These are phyloP conservation scores for Rhodotorula babjevae DNA, from an alignment of 768 basidiomycete species.

Conservation along the genomic window DNA sequence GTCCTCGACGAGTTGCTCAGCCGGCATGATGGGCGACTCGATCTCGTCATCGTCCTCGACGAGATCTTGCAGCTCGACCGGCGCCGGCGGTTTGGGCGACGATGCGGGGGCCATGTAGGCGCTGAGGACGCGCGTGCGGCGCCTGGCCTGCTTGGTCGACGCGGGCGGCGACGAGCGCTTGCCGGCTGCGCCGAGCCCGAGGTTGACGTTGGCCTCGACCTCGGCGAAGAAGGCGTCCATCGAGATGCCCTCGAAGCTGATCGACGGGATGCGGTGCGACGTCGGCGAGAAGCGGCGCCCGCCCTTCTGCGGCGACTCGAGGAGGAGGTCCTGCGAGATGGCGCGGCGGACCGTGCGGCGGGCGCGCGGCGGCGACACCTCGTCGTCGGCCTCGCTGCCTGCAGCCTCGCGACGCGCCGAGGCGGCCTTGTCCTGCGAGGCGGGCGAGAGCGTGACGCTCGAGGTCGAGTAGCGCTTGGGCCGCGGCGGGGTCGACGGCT, in stretches of 20 bases:
- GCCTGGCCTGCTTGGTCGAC: conserved; percentile 5
- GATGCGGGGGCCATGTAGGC: conserved; percentile 2
- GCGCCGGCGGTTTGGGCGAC: neutral
- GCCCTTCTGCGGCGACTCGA: neutral
- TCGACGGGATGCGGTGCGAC: conserved; percentile 30
- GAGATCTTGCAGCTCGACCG: neutral
- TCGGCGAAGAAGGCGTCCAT: conserved; percentile 41
- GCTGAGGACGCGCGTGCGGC: conserved; percentile 31
- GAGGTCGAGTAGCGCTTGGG: conserved; percentile 29
- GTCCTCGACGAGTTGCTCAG: neutral
- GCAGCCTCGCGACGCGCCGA: neutral
- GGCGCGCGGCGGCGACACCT: conserved; percentile 25
- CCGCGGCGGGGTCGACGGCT: conserved; percentile 33
- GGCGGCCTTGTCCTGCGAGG: neutral
- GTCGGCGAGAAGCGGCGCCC: neutral
- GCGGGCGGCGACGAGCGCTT: neutral
- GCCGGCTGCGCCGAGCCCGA: neutral
- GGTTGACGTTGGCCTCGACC: conserved; percentile 36
- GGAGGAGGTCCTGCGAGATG: neutral
- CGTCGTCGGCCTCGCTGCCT: conserved; percentile 29
- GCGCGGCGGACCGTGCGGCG: neutral
- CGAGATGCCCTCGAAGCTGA: conserved; percentile 38
- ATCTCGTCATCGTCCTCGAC: neutral
- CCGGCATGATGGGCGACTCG: neutral
- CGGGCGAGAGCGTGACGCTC: neutral